phyloP scores from a whole-genome alignment of 306 rosid genomes.

The Cicer judaicum region DNA sequence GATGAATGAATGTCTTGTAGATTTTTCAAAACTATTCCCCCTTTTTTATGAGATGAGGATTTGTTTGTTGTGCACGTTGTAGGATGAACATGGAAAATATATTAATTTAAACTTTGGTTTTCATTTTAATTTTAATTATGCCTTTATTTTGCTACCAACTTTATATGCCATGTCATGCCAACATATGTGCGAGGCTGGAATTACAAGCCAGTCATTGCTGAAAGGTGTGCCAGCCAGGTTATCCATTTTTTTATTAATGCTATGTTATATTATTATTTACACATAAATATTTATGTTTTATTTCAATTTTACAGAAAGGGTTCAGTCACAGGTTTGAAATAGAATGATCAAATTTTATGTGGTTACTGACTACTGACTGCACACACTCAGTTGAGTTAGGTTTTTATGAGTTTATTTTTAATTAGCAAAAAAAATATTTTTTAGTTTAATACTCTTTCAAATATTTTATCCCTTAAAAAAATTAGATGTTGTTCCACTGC shows the following conservation, averaged over 20 bases:
- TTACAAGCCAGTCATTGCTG: not conserved
- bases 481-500: too few species aligned
- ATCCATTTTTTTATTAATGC: not conserved
- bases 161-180: slow-evolving; percentile 2
- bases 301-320: too few species aligned
- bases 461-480: too few species aligned
- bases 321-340: too few species aligned
- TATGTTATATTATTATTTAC: too few species aligned
- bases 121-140: not conserved
- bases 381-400: too few species aligned
- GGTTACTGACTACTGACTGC: too few species aligned
- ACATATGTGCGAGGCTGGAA: slow-evolving; percentile 19
- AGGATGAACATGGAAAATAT: slow-evolving; percentile 8
- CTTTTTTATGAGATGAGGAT: not conserved
- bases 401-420: too few species aligned
- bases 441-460: too few species aligned
- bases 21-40: not conserved
- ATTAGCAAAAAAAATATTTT: too few species aligned
- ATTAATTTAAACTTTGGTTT: not conserved
- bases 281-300: too few species aligned
- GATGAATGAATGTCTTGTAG: not conserved
- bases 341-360: too few species aligned
- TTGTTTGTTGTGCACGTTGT: not conserved
- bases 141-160: not conserved
- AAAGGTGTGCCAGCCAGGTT: not conserved